Percentiles rank a stretch among this genome's conserved stretches.
phyloP scores from a whole-genome alignment of 306 rosid genomes.

The Cyclanthera cordifolia region DNA sequence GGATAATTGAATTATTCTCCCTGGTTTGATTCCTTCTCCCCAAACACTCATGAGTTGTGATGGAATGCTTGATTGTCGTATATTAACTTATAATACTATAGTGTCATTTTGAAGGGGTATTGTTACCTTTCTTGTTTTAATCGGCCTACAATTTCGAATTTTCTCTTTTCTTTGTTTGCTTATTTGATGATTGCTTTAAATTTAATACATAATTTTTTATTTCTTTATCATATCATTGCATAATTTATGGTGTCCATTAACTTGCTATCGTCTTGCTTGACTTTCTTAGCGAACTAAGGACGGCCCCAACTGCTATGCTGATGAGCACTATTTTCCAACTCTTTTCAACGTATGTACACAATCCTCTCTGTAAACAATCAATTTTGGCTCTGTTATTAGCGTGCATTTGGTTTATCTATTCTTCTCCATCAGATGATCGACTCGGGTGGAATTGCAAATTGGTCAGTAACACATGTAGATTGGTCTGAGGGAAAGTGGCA shows the following conservation, averaged over 20 bases:
- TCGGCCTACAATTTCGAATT: background rate
- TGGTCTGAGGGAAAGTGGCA: slow-evolving; percentile 99
- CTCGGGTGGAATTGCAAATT: slow-evolving; percentile 90
- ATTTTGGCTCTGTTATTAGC: too few species aligned
- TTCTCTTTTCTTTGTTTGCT: background rate
- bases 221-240: background rate
- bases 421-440: slow-evolving; percentile 46
- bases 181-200: slow-evolving; percentile 1
- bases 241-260: background rate
- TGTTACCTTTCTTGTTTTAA: background rate
- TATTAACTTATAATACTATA: background rate
- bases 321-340: slow-evolving; percentile 93
- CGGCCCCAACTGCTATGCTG: slow-evolving; percentile 88
- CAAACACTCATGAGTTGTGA: background rate
- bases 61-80: background rate
- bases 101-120: background rate
- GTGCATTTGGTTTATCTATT: background rate
- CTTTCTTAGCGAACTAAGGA: slow-evolving; percentile 77
- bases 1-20: too few species aligned
- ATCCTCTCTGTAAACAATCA: background rate
- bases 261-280: slow-evolving; percentile 14
- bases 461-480: slow-evolving; percentile 97
- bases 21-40: too few species aligned
- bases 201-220: background rate
- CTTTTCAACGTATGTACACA: slow-evolving; percentile 60